phyloP scores from a whole-genome alignment of 148 eudicot species.

The Cornus florida region DNA sequence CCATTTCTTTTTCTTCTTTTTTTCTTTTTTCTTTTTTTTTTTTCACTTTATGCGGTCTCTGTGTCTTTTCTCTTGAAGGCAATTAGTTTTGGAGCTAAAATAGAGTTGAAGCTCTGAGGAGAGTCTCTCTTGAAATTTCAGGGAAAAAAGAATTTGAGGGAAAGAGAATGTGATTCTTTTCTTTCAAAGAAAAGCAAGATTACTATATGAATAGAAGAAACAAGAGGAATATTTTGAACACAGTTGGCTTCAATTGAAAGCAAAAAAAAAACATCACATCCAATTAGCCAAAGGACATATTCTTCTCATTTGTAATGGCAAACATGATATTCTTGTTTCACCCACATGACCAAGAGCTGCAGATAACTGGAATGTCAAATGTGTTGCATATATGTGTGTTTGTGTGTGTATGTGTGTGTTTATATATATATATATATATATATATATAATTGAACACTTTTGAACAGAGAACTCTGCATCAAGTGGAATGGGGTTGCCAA shows the following conservation, averaged over 20 bases:
- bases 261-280: conserved; percentile 5
- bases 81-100: neutral
- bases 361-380: neutral
- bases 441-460: too few relatives aligned
- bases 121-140: neutral
- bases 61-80: neutral
- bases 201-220: conserved; percentile 23
- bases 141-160: neutral
- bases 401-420: too few relatives aligned
- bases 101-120: neutral
- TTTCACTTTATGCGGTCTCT: conserved; percentile 1
- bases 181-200: conserved; percentile 34
- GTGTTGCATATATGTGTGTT: neutral
- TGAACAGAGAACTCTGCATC: too few relatives aligned
- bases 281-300: conserved; percentile 21
- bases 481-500: too few relatives aligned
- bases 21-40: neutral
- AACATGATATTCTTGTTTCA: conserved; percentile 14
- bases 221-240: conserved; percentile 38
- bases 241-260: conserved; percentile 36
- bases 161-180: conserved; percentile 36
- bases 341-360: neutral
- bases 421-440: too few relatives aligned
- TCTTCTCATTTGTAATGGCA: conserved; percentile 19
- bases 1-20: neutral